These are phyloP conservation scores for Calycina marina DNA, from an alignment of 2,329 filamentous ascomycete genomes.

Conservation along the genomic window DNA sequence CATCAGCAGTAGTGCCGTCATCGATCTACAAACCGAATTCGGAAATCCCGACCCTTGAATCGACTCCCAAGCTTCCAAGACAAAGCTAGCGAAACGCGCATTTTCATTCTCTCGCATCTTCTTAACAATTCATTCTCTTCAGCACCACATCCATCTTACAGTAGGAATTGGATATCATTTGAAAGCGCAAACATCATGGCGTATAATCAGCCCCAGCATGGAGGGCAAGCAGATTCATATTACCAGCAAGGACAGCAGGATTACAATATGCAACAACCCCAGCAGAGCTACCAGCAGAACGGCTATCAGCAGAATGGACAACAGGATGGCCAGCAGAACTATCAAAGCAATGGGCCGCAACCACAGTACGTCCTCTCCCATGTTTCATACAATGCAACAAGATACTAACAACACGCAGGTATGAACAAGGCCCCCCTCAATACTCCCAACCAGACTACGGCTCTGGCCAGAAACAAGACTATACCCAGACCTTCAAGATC, in stretches of 20 bases:
- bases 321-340: constrained; percentile 1
- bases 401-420: constrained; percentile 3
- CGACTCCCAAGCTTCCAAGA: too few species aligned
- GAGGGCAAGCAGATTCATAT: constrained; percentile 15
- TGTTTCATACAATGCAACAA: not conserved
- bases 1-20: too few species aligned
- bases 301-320: not conserved
- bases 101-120: too few species aligned
- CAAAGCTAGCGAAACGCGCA: too few species aligned
- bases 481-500: constrained; percentile 72
- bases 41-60: too few species aligned
- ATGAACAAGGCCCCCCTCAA: constrained; percentile 11
- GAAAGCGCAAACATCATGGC: constrained; percentile 11
- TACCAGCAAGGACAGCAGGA: constrained; percentile 12
- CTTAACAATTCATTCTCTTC: too few species aligned
- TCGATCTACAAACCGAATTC: too few species aligned
- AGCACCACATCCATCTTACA: too few species aligned
- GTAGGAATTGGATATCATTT: too few species aligned
- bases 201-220: constrained; percentile 13
- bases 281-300: not conserved
- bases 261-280: constrained; percentile 6
- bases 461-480: constrained; percentile 25
- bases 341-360: constrained; percentile 6
- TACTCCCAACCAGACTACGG: constrained; percentile 8
- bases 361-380: constrained; percentile 4